Evolutionary conservation across 148 eudicot genomes (phyloP), one percentile per base, ranked within the genome.

Genomic region (Cornus kousa): DNA sequence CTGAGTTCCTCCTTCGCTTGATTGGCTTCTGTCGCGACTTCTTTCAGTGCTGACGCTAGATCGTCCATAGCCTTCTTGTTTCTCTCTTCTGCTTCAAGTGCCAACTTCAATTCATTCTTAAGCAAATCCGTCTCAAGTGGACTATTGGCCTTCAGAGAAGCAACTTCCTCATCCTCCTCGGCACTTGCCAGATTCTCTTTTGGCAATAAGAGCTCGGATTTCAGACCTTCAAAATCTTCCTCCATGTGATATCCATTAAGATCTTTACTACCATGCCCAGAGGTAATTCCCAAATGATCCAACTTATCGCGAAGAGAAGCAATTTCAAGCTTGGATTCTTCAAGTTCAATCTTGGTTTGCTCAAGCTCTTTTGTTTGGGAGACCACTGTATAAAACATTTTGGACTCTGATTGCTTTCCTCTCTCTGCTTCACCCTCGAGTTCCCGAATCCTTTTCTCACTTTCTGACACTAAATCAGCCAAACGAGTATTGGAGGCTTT

Each of bases 61-160:
- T 93, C 97, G 67, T 95, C 97, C 94, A 95, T 86, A 77, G 98
- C 97, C 76, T 85, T 89, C 68, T 79, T 87, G 87, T 89, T 88
- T 66, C 80, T 90, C 78, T 95, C 97, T 53, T 95, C 98, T 13
- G 93, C 97, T 59, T 88, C 97, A 53, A 77, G 74, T 3, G 96
- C 96, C 50, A 55, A 72, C 74, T 84, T 82, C 62, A 86, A 73
- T 80, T 95, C 91, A 17, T 80, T 83, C 76, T 83, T 89, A 3
- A 95, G 83, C 71, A 71, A 37, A 8, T 67, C 80, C 72, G 90
- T 83, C 82, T 81, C 83, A 0, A 48, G 9, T 73, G 81, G 68
- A 28, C 37, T 70, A 73, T 80, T 77, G 10, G 74, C 78, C 74
- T 78, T 86, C 40, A 35, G 9, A 1, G 77, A 70, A 13, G 83